Conservation (phyloP, 768 basidiomycete genomes). For the Lentinula sp. region DNA sequence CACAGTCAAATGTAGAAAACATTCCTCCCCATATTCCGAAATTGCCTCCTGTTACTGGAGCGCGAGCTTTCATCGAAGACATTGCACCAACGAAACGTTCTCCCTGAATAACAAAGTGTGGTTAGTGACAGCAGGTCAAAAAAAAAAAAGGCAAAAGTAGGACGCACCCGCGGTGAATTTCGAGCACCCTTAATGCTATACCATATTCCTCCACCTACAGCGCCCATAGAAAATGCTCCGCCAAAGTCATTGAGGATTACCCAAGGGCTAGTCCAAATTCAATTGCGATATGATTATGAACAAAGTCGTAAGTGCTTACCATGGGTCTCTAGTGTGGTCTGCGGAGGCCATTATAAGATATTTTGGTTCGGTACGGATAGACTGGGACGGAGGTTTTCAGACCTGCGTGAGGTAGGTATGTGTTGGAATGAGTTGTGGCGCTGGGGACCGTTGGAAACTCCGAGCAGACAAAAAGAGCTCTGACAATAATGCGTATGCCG, state of each 20-base stretch:
- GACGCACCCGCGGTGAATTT: conserved; percentile 86
- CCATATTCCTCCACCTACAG: conserved; percentile 97
- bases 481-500: background rate
- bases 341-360: conserved; percentile 65
- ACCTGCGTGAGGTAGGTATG: background rate
- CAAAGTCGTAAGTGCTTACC: conserved; percentile 39
- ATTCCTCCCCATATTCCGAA: conserved; percentile 96
- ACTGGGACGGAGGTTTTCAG: background rate
- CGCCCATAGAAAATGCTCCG: conserved; percentile 96
- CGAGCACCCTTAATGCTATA: conserved; percentile 97
- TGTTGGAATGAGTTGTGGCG: background rate
- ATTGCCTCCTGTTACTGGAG: conserved; percentile 97
- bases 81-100: conserved; percentile 92
- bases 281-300: background rate
- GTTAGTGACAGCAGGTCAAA: background rate
- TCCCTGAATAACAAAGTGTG: conserved; percentile 44
- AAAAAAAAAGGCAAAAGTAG: background rate
- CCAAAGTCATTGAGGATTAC: conserved; percentile 98
- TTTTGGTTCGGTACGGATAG: background rate
- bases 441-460: background rate
- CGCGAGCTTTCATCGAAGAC: conserved; percentile 95
- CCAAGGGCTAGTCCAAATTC: conserved; percentile 67
- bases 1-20: conserved; percentile 98
- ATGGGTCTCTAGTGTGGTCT: conserved; percentile 92
- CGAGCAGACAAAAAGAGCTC: too few species aligned